phyloP scores from a whole-genome alignment of 371 early-diverging fungal species.

The Cokeromyces recurvatus region DNA sequence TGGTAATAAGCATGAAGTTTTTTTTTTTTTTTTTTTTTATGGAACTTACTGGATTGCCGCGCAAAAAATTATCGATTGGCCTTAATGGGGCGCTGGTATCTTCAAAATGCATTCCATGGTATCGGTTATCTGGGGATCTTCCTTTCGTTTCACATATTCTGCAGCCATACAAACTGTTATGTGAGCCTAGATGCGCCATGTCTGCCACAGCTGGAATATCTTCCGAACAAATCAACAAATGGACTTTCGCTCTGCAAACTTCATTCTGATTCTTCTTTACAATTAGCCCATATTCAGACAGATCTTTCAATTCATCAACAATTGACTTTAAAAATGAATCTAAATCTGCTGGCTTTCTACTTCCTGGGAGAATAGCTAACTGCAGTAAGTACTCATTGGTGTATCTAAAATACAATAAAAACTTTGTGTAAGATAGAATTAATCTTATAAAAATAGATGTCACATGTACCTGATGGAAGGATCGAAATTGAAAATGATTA shows the following conservation, averaged over 20 bases:
- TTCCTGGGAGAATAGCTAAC: slow-evolving; percentile 1
- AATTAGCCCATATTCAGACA: background rate
- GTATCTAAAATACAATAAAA: slow-evolving; percentile 1
- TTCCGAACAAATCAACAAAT: background rate
- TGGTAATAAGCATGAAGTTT: no score
- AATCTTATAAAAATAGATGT: background rate
- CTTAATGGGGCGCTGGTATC: no score
- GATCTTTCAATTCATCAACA: background rate
- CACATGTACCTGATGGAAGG: background rate
- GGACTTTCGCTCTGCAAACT: background rate
- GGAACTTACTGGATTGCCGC: no score
- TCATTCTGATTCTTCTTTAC: background rate
- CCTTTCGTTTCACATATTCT: background rate
- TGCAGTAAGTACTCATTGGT: background rate
- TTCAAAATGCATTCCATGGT: no score
- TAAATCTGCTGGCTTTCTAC: background rate
- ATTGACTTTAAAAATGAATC: slow-evolving; percentile 1
- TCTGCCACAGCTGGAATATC: background rate
- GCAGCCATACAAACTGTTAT: background rate
- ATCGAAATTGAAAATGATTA: background rate
- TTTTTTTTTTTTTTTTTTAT: no score
- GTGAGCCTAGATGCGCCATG: background rate
- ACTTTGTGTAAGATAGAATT: background rate
- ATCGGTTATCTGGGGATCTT: no score
- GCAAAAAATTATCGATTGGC: no score